Evolutionary conservation across 1,139 yeast species (phyloP), one percentile per base, ranked within the genome.

Genomic region (Candida labiduridarum): DNA sequence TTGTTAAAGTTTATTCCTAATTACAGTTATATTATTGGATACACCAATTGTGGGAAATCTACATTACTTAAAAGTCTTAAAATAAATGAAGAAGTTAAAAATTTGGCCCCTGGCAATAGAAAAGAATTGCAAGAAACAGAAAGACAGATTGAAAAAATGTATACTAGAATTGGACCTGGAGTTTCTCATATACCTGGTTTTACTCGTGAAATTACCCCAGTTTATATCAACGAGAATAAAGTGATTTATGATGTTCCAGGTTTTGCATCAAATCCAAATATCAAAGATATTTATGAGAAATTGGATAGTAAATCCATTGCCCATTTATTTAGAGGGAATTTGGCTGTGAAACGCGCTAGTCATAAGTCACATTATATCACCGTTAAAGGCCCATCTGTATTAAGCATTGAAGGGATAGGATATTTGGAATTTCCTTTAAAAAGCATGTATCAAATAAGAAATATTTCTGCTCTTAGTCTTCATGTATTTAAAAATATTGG

Each of bases 31-130:
- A 65, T 90, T 34, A 71, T 89, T 11, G 97, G 97, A 1, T 78
- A 78, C 55, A 83, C 89, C 9, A 89, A 89, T 61, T 76, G 83
- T 14, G 97, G 97, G 0, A 90, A 90, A 63, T 83, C 95, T 1
- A 75, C 87, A 0, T 62, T 90, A 29, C 75, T 86, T 2, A 80
- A 77, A 56, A 63, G 80, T n/a, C 39, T 51, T 2, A 48, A 49
- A 27, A 18, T 52, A 16, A 40, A 59, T 12, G 49, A 48, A 45
- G 49, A 7, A 48, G 54, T 31, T 45, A 41, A 47, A 44, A 36
- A 36, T 6, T 36, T 15, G 25, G 7, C n/a, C 40, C 40, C 40
- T 16, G 4, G 6, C 4, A 35, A 47, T 52, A 48, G 46, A 50
- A 54, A 33, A 59, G 59, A 41, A 14, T 41, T 27, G 6, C 12